A percentile compares a stretch with the other conserved stretches of the same genome.
Conservation (phyloP, 2,329 filamentous ascomycete genomes). For the Rosellinia necatrix region DNA sequence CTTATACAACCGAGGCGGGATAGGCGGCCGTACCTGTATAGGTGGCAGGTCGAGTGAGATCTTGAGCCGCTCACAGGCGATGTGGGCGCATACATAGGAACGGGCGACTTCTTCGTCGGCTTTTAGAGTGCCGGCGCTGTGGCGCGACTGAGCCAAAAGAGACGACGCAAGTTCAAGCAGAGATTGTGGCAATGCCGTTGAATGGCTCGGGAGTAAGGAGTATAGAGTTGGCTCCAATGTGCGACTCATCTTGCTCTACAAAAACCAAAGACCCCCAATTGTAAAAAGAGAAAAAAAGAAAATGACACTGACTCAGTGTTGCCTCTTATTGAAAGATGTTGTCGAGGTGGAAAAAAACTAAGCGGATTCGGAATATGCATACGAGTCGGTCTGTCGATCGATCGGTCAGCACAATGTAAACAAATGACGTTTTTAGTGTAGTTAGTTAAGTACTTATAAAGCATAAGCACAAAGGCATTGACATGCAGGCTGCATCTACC, state of each 20-base stretch:
- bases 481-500: too few species aligned
- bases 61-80: constrained; percentile 87
- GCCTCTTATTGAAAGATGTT: too few species aligned
- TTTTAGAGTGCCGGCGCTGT: constrained; percentile 76
- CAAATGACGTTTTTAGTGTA: too few species aligned
- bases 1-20: constrained; percentile 80
- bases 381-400: too few species aligned
- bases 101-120: constrained; percentile 87
- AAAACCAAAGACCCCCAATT: neutral
- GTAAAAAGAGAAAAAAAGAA: too few species aligned
- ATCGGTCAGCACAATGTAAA: too few species aligned
- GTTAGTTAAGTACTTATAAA: too few species aligned
- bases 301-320: too few species aligned
- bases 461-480: too few species aligned
- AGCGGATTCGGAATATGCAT: too few species aligned
- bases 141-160: constrained; percentile 79
- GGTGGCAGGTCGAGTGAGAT: constrained; percentile 76
- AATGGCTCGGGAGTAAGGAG: constrained; percentile 75
- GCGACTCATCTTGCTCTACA: constrained; percentile 64
- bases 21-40: constrained; percentile 75
- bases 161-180: constrained; percentile 74
- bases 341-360: too few species aligned
- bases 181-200: constrained; percentile 67
- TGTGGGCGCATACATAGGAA: constrained; percentile 80
- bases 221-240: constrained; percentile 74